A percentile compares a stretch with the other conserved stretches of the same genome.
Conservation (phyloP, 2,329 filamentous ascomycete genomes). For the Macrophomina phaseolina region DNA sequence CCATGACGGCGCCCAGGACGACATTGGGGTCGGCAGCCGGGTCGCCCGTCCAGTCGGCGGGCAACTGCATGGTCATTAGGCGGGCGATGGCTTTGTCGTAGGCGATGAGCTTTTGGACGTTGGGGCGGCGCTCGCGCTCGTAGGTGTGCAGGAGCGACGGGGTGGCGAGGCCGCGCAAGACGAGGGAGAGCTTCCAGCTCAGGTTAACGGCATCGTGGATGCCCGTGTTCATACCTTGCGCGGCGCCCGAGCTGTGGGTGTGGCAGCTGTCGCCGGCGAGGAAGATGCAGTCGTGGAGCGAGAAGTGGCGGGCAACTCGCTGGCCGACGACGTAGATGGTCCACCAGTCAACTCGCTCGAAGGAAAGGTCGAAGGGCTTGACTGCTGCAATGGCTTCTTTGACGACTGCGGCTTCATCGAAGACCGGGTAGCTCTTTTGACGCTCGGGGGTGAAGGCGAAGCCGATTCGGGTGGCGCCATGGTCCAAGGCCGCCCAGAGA, state of each 20-base stretch:
- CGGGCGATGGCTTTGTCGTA: conserved; percentile 44
- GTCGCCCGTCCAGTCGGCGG: conserved; percentile 42
- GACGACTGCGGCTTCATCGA: conserved; percentile 45
- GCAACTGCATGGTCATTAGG: conserved; percentile 43
- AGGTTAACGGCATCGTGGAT: conserved; percentile 62
- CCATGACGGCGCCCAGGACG: conserved; percentile 37
- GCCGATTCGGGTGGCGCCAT: conserved; percentile 60
- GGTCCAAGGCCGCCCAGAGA: conserved; percentile 60
- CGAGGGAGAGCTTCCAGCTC: conserved; percentile 60
- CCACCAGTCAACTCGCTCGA: conserved; percentile 52
- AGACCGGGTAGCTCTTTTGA: conserved; percentile 42
- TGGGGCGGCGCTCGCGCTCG: conserved; percentile 54
- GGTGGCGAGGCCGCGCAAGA: conserved; percentile 47
- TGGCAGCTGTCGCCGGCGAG: conserved; percentile 65
- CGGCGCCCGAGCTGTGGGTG: conserved; percentile 61
- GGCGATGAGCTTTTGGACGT: conserved; percentile 51
- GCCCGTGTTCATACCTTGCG: conserved; percentile 65
- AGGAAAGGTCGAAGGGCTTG: conserved; percentile 48
- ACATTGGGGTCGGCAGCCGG: conserved; percentile 37
- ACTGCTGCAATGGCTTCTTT: conserved; percentile 48
- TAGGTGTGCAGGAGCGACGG: conserved; percentile 56
- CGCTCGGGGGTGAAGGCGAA: conserved; percentile 56
- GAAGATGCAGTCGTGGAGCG: conserved; percentile 53
- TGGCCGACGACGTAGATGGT: conserved; percentile 53
- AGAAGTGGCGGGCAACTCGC: conserved; percentile 44